These are phyloP conservation scores for Leccinum solheimii DNA, from an alignment of 1,284 basidiomycete genomes.

Conservation along the genomic window DNA sequence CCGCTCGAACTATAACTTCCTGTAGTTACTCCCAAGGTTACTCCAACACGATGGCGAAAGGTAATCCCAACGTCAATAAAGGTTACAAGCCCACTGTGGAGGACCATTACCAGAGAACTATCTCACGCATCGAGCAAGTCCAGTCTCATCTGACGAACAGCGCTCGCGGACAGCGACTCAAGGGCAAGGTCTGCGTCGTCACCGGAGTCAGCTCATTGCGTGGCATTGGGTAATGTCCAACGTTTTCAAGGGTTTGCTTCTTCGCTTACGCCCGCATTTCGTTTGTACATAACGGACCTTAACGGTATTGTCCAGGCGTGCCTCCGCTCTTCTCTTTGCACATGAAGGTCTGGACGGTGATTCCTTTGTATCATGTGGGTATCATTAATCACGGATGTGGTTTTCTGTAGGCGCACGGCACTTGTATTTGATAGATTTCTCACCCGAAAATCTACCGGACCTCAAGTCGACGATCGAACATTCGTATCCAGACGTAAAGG, in stretches of 20 bases:
- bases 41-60: conserved; percentile 20
- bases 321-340: conserved; percentile 74
- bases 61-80: conserved; percentile 5
- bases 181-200: conserved; percentile 86
- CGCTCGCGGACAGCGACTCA: conserved; percentile 60
- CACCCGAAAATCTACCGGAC: conserved; percentile 66
- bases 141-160: conserved; percentile 65
- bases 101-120: conserved; percentile 56
- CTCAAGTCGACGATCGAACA: conserved; percentile 66
- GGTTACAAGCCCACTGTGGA: conserved; percentile 31
- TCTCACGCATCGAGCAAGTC: conserved; percentile 66
- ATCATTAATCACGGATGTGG: conserved; percentile 9
- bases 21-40: too few relatives aligned
- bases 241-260: conserved; percentile 5
- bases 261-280: conserved; percentile 15
- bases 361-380: background rate
- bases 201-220: conserved; percentile 84
- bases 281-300: conserved; percentile 3
- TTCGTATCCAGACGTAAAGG: conserved; percentile 77
- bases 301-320: conserved; percentile 52
- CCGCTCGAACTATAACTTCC: background rate
- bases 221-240: conserved; percentile 61
- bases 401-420: conserved; percentile 71
- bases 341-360: conserved; percentile 63
- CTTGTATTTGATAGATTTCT: conserved; percentile 84